Evolutionary conservation across 306 rosid genomes (phyloP).

Genomic region (Vigna trinervia): DNA sequence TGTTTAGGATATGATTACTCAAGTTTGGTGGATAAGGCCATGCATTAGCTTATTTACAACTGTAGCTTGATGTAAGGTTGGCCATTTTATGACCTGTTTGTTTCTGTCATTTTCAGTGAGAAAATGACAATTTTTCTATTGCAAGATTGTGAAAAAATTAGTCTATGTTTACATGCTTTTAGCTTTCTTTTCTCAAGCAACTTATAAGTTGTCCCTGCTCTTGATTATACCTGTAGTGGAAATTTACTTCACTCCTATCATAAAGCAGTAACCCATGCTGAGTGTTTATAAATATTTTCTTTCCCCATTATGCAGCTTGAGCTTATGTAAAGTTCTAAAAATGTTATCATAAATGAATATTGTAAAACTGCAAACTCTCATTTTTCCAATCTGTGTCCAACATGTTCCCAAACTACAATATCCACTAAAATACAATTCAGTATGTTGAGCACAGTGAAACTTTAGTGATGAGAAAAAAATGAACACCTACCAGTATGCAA

Average conservation of each 20-base stretch:
- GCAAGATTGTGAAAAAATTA: background rate
- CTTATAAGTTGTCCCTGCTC: background rate
- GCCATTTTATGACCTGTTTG: conserved; percentile 18
- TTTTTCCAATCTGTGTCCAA: background rate
- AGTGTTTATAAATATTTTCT: conserved; percentile 4
- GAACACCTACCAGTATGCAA: background rate
- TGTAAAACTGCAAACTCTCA: background rate
- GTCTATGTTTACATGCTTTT: background rate
- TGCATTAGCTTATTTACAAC: conserved; percentile 10
- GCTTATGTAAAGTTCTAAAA: background rate
- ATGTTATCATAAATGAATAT: background rate
- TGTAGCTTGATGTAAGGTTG: conserved; percentile 1
- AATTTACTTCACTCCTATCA: background rate
- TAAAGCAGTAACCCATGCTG: too few relatives aligned
- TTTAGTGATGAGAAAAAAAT: too few relatives aligned
- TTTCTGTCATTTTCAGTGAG: conserved; percentile 20
- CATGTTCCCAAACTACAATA: too few relatives aligned
- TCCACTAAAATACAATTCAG: too few relatives aligned
- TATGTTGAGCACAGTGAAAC: too few relatives aligned
- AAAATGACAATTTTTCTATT: background rate
- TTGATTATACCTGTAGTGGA: conserved; percentile 1
- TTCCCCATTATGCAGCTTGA: background rate
- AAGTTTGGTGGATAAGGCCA: background rate
- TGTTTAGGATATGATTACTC: conserved; percentile 4
- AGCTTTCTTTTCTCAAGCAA: background rate